phyloP scores from a whole-genome alignment of 169 alveolate species.

The Perkinsus marinus region DNA sequence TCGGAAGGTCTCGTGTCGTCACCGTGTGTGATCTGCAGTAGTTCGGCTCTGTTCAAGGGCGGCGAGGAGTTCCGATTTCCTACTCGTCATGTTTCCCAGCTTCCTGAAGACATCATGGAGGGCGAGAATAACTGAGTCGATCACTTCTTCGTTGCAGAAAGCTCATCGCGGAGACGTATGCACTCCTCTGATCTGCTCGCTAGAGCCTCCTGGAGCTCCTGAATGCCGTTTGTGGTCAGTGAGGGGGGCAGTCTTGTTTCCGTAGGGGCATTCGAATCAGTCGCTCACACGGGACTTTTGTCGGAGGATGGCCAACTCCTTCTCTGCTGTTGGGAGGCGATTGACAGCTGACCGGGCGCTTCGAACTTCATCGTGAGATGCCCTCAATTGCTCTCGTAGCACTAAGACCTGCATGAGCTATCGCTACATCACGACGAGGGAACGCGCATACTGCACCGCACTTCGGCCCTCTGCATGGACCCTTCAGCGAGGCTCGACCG shows the following conservation, averaged over 20 bases:
- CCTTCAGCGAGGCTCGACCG: not conserved
- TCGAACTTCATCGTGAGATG: not conserved
- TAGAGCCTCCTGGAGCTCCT: not conserved
- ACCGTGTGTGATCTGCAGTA: too few relatives aligned
- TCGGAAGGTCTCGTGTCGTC: too few relatives aligned
- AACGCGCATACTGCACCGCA: not conserved
- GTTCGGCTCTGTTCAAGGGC: too few relatives aligned
- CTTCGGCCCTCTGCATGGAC: not conserved
- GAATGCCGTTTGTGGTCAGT: not conserved
- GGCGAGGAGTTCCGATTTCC: too few relatives aligned
- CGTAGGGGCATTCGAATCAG: not conserved
- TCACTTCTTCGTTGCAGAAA: not conserved
- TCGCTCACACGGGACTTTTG: not conserved
- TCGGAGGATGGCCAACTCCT: not conserved
- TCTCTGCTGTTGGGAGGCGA: not conserved
- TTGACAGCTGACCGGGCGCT: not conserved
- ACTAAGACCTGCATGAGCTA: not conserved
- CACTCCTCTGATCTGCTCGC: not conserved
- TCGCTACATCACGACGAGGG: not conserved
- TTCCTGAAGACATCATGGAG: not conserved
- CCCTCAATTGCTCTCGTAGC: not conserved
- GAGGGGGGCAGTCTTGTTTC: not conserved
- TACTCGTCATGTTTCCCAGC: too few relatives aligned
- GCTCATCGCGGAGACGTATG: not conserved
- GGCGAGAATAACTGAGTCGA: not conserved